These are phyloP conservation scores for Penicillium canescens DNA, from an alignment of 495 filamentous ascomycete species.

Conservation along the genomic window DNA sequence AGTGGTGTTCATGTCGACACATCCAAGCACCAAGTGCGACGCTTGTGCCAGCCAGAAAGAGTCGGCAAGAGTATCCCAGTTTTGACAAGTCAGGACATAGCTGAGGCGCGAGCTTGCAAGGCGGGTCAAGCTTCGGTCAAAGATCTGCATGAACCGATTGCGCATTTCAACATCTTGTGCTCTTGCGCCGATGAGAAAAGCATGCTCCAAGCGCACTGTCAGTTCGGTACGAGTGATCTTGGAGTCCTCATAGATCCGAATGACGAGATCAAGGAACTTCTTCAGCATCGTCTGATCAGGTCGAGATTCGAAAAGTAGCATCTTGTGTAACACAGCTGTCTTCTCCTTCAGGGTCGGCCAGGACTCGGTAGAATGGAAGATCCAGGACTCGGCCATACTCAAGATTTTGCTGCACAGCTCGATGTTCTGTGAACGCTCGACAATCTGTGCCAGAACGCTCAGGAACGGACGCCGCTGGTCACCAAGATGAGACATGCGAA, in stretches of 20 bases:
- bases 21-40: conserved; percentile 85
- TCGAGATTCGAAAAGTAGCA: conserved; percentile 90
- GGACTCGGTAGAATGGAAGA: conserved; percentile 88
- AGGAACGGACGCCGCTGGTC: conserved; percentile 91
- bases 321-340: conserved; percentile 94
- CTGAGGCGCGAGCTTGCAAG: conserved; percentile 80
- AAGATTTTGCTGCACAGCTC: conserved; percentile 87
- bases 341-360: conserved; percentile 98
- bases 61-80: conserved; percentile 93
- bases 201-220: conserved; percentile 94
- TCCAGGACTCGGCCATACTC: conserved; percentile 92
- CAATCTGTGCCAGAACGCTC: conserved; percentile 88
- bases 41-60: conserved; percentile 97
- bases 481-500: conserved; percentile 89
- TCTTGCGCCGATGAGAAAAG: conserved; percentile 92
- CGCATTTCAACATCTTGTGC: conserved; percentile 97
- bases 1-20: conserved; percentile 77
- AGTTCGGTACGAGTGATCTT: conserved; percentile 94
- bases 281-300: conserved; percentile 78
- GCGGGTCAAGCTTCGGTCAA: conserved; percentile 86
- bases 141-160: conserved; percentile 91
- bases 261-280: conserved; percentile 93
- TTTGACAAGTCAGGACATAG: conserved; percentile 89
- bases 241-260: conserved; percentile 94
- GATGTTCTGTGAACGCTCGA: conserved; percentile 88